Percentiles rank a stretch among this genome's conserved stretches.
These are phyloP conservation scores for Neoboletus subvelutipes DNA, from an alignment of 768 basidiomycete species.

Conservation along the genomic window DNA sequence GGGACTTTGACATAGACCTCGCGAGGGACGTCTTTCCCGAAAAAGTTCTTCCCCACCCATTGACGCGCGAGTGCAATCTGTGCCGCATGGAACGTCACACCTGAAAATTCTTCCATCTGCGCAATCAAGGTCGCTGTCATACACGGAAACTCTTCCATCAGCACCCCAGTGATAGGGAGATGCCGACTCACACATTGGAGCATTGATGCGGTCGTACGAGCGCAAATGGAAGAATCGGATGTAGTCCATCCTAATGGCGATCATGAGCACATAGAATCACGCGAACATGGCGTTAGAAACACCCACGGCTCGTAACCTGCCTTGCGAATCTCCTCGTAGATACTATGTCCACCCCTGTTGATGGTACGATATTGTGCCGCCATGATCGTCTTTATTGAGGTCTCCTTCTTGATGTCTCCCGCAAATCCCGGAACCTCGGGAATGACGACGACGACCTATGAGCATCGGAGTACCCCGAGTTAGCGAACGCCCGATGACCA, in stretches of 20 bases:
- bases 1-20: slow-evolving; percentile 61
- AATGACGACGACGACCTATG: slow-evolving; percentile 78
- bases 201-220: slow-evolving; percentile 88
- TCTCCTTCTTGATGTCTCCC: slow-evolving; percentile 71
- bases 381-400: slow-evolving; percentile 77
- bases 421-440: slow-evolving; percentile 93
- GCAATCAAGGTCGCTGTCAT: slow-evolving; percentile 49
- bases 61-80: slow-evolving; percentile 80
- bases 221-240: slow-evolving; percentile 93
- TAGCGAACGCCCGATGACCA: background rate
- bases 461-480: background rate
- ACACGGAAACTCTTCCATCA: background rate
- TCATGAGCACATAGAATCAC: background rate
- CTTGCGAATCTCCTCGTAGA: slow-evolving; percentile 78
- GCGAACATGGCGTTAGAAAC: background rate
- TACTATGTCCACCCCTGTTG: slow-evolving; percentile 83
- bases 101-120: slow-evolving; percentile 70
- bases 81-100: slow-evolving; percentile 80
- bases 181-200: slow-evolving; percentile 52
- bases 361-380: slow-evolving; percentile 87
- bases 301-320: slow-evolving; percentile 76
- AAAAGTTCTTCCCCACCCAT: slow-evolving; percentile 61
- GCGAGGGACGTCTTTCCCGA: slow-evolving; percentile 36
- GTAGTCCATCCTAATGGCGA: slow-evolving; percentile 59
- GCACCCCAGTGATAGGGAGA: slow-evolving; percentile 22